Evolutionary conservation across 2,329 filamentous ascomycete genomes (phyloP).

Genomic region (Beauveria sp.): DNA sequence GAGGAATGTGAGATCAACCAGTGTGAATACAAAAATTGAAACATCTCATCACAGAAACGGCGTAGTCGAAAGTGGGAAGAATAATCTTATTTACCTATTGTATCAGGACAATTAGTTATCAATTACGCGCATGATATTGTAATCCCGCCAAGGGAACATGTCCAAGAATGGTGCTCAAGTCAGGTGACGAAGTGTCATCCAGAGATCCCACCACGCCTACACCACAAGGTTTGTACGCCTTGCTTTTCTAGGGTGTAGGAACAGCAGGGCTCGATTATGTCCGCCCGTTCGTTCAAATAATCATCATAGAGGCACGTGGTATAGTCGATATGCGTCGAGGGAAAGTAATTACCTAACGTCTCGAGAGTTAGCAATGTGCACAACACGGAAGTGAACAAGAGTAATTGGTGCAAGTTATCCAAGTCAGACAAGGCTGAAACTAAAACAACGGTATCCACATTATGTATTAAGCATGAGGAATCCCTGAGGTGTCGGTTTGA

Average conservation of each 20-base stretch:
- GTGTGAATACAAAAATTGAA: slow-evolving; percentile 46
- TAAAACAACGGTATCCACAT: slow-evolving; percentile 55
- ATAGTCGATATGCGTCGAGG: slow-evolving; percentile 19
- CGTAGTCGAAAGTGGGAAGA: slow-evolving; percentile 14
- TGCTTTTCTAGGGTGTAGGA: slow-evolving; percentile 41
- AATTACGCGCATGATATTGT: background rate
- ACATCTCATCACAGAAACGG: slow-evolving; percentile 39
- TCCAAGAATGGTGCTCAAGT: slow-evolving; percentile 24
- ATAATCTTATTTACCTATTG: slow-evolving; percentile 28
- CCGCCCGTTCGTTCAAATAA: slow-evolving; percentile 63
- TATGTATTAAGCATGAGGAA: slow-evolving; percentile 60
- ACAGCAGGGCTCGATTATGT: slow-evolving; percentile 52
- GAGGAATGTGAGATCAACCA: slow-evolving; percentile 43
- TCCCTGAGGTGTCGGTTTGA: slow-evolving; percentile 54
- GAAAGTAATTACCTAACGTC: slow-evolving; percentile 33
- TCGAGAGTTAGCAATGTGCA: slow-evolving; percentile 28
- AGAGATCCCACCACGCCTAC: slow-evolving; percentile 43
- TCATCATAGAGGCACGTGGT: slow-evolving; percentile 42
- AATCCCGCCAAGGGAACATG: background rate
- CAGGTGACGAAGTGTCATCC: slow-evolving; percentile 62
- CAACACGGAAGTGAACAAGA: slow-evolving; percentile 10
- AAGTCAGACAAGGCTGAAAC: slow-evolving; percentile 65
- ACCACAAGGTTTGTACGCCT: slow-evolving; percentile 57
- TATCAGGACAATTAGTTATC: slow-evolving; percentile 24
- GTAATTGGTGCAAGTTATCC: slow-evolving; percentile 22